Conservation (phyloP, 306 rosid species). For the Ziziphus jujuba region DNA sequence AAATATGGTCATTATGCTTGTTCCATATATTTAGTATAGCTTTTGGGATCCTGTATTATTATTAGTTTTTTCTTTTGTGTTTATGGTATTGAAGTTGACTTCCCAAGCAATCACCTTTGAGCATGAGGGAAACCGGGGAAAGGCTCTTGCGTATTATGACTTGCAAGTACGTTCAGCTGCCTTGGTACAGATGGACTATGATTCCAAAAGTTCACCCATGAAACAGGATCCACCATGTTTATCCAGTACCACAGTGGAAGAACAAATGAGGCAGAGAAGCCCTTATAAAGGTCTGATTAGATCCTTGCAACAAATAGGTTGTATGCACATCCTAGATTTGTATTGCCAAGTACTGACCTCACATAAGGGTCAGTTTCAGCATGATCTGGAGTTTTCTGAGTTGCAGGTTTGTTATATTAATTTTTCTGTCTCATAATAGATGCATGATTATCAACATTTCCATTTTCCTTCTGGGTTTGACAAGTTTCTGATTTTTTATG, state of each 20-base stretch:
- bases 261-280: constrained; percentile 50
- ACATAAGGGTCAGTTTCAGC: constrained; percentile 58
- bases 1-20: too few relatives aligned
- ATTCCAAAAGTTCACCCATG: constrained; percentile 39
- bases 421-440: neutral
- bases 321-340: constrained; percentile 79
- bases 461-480: neutral
- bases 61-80: constrained; percentile 14
- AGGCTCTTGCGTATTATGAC: constrained; percentile 94
- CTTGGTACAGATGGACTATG: constrained; percentile 37
- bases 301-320: constrained; percentile 88
- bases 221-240: constrained; percentile 36
- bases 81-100: constrained; percentile 54
- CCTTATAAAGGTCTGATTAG: constrained; percentile 82
- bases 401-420: constrained; percentile 45
- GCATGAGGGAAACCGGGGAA: constrained; percentile 98
- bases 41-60: neutral
- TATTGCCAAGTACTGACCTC: constrained; percentile 89
- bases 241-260: constrained; percentile 37
- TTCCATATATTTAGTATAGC: neutral
- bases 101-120: constrained; percentile 83
- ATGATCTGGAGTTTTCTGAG: constrained; percentile 83
- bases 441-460: neutral
- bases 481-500: neutral
- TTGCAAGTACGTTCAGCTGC: constrained; percentile 75